Base-by-base conservation (phyloP, 1,284 basidiomycete species). In the Volvariella surrecta region DNA sequence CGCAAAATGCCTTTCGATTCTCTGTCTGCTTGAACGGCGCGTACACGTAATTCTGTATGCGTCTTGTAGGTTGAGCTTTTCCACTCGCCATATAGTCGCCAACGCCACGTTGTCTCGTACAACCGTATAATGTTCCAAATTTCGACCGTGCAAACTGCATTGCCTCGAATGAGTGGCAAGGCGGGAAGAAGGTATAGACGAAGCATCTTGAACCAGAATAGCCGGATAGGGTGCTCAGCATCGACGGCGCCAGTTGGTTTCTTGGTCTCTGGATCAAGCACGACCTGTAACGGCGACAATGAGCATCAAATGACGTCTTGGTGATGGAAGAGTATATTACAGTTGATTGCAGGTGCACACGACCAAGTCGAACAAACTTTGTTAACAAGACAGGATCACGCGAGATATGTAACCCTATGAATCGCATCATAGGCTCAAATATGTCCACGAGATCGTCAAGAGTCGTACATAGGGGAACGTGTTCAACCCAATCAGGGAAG, bases 51-150 rank as follows among this genome's bases (percentile, higher is more conserved):
- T 56, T 89, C 87, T 4, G 81, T 77, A 57, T 86, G 82, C 2
- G 74, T 82, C 57, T 70, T 74, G 67, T 79, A 89, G 6, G 63
- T 76, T 39, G 69, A 67, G 43, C 81, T 74, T 62, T 88, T 87
- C 96, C 95, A 98, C 66, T 99, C 94, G 39, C 94, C 96, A 56
- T 99, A 97, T 20, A 99, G 67, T 31, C 74, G 76, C 79, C 90
- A 98, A 2, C 96, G 87, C 37, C 77, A 69, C 4, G 82, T 78
- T 45, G 82, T 85, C 39, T 89, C 81, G 58, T 88, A 89, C 48
- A 79, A 76, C 32, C 77, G 70, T 39, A 99, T 74, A 37, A 97
- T 76, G 48, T 80, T 78, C 91, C 92, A 95, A 2, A 95, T 71
- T 50, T 95, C 91, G 42, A 86, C 82, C 13, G 87, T 85, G 57